Evolutionary conservation across 805 yeast species (phyloP).

Genomic region (Kazachstania bromeliacearum): DNA sequence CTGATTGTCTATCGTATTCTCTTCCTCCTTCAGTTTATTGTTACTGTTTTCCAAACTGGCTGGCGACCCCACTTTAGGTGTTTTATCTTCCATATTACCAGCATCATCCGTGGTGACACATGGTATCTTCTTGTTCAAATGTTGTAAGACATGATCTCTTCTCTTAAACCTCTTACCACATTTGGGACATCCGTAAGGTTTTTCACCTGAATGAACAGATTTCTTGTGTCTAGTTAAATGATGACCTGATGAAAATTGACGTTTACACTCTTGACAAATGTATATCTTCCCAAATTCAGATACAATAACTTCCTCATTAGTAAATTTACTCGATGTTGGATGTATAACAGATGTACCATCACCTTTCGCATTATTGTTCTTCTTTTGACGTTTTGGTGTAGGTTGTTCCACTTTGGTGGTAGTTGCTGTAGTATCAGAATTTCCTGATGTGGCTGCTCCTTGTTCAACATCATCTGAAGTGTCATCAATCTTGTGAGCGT

Average conservation of each 20-base stretch:
- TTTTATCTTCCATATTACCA: too few species aligned
- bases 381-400: neutral
- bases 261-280: slow-evolving; percentile 29
- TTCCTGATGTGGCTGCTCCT: neutral
- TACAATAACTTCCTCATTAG: slow-evolving; percentile 25
- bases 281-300: slow-evolving; percentile 30
- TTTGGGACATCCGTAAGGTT: slow-evolving; percentile 31
- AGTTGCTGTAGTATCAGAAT: neutral
- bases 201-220: slow-evolving; percentile 32
- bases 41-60: too few species aligned
- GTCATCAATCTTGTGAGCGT: neutral
- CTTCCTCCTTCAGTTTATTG: neutral
- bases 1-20: slow-evolving; percentile 1
- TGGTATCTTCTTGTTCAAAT: slow-evolving; percentile 30
- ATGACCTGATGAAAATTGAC: slow-evolving; percentile 32
- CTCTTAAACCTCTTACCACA: slow-evolving; percentile 32
- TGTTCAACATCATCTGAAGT: neutral
- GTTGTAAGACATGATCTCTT: slow-evolving; percentile 32
- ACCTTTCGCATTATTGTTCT: slow-evolving; percentile 2
- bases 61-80: too few species aligned
- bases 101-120: slow-evolving; percentile 15
- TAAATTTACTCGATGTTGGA: slow-evolving; percentile 21
- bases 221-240: slow-evolving; percentile 32
- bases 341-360: slow-evolving; percentile 8
- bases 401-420: neutral